Evolutionary conservation across 345 rosid species (phyloP), one percentile per base, ranked within the genome.

Genomic region (Citrus inodora): DNA sequence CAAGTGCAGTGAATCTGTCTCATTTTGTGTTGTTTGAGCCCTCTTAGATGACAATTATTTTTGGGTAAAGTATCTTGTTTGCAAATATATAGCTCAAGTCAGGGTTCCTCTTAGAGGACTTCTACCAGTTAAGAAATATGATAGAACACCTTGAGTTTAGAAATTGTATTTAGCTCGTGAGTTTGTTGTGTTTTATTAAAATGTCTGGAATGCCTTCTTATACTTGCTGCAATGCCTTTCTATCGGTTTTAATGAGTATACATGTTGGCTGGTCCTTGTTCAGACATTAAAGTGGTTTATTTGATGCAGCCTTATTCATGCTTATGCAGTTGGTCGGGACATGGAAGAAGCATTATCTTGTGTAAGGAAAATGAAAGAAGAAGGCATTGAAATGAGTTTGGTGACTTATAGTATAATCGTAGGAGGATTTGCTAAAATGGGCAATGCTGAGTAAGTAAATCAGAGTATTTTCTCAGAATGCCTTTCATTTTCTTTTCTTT

Each of bases 251-350:
- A 67, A 56, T 30, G 40, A 37, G 62, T 35, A 62, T 70, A 37
- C 58, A 71, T n/a, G 28, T 73, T 67, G 27, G 38, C 35, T 30
- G 70, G 30, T 73, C 27, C 67, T 73, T 64, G 55, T 65, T 63
- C 76, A 72, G 72, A 74, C 62, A 76, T 85, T 91, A 75, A 86
- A 83, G 65, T 83, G 71, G 83, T 86, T 85, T 78, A 84, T 88
- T 89, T 86, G 79, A 82, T 92, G 97, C 98, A 96, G 99, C 93
- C 98, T 96, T 88, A 88, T 96, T 87, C 94, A 92, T 88, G 98
- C 97, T 72, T 96, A 94, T 86, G 92, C 98, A 87, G 97, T 94
- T 83, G 98, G 98, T 83, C 87, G 97, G 90, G 97, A 96, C 89
- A 94, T 96, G 97, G 97, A 94, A 67, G 99, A 94, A 90, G 98